These are phyloP conservation scores for Penicillium sp. DNA, from an alignment of 2,329 filamentous ascomycete genomes.

Conservation along the genomic window DNA sequence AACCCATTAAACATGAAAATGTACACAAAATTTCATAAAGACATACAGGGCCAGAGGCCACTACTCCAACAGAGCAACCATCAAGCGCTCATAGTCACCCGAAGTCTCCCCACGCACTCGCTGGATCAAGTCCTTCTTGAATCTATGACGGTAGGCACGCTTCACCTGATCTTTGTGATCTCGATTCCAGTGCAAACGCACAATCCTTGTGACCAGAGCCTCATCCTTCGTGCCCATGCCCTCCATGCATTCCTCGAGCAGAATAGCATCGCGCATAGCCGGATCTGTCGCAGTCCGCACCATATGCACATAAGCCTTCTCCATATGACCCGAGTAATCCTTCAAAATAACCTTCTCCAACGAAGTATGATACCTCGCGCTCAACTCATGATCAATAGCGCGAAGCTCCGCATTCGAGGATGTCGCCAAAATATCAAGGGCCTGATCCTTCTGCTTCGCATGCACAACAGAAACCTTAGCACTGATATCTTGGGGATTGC, in stretches of 20 bases:
- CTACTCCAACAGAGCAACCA: conserved; percentile 65
- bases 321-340: conserved; percentile 92
- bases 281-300: conserved; percentile 76
- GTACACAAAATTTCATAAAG: background rate
- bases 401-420: conserved; percentile 81
- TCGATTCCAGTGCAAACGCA: conserved; percentile 81
- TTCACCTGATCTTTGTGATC: conserved; percentile 75
- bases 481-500: conserved; percentile 72
- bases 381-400: conserved; percentile 75
- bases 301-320: conserved; percentile 77
- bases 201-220: conserved; percentile 73
- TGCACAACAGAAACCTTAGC: conserved; percentile 76
- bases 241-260: conserved; percentile 87
- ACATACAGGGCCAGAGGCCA: background rate
- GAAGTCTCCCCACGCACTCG: conserved; percentile 81
- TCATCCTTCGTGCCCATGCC: conserved; percentile 84
- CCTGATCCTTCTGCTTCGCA: conserved; percentile 51
- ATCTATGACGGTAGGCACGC: conserved; percentile 72
- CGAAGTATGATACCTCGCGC: conserved; percentile 67
- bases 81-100: conserved; percentile 74
- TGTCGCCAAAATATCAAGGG: conserved; percentile 75
- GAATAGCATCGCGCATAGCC: conserved; percentile 76
- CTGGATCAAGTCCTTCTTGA: conserved; percentile 64
- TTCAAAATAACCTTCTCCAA: conserved; percentile 74
- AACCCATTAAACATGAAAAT: background rate